These are phyloP conservation scores for Colletotrichum liaoningense DNA, from an alignment of 2,329 filamentous ascomycete genomes.

Conservation along the genomic window DNA sequence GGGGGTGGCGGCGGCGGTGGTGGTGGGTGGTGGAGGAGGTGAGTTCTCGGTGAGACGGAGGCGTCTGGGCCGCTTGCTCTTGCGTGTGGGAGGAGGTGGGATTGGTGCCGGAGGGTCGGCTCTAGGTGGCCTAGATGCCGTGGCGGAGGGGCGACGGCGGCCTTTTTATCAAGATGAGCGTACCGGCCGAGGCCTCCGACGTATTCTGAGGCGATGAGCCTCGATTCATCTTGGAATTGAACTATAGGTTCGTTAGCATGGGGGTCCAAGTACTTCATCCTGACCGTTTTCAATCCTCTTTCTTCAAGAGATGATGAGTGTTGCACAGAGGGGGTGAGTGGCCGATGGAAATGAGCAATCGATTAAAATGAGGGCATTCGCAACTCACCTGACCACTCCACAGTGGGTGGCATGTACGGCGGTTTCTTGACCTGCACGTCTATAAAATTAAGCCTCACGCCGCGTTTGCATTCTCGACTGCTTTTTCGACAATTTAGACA, in stretches of 20 bases:
- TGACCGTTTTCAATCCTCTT: background rate
- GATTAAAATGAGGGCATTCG: background rate
- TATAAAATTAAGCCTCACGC: conserved; percentile 90
- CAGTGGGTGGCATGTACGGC: conserved; percentile 69
- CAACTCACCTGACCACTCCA: conserved; percentile 72
- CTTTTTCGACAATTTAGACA: conserved; percentile 90
- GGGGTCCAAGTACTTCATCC: background rate
- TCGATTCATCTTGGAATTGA: conserved; percentile 88
- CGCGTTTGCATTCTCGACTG: conserved; percentile 85
- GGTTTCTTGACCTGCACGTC: conserved; percentile 81
- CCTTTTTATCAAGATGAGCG: conserved; percentile 59
- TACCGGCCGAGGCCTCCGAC: conserved; percentile 82
- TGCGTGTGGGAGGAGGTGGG: conserved; percentile 34
- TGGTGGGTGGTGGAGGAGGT: conserved; percentile 17
- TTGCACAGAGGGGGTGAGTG: too few species aligned
- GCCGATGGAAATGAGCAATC: background rate
- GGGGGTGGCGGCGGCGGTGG: conserved; percentile 13
- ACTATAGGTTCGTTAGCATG: conserved; percentile 56
- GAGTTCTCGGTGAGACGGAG: conserved; percentile 28
- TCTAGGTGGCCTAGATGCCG: conserved; percentile 40
- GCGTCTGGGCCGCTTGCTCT: conserved; percentile 19
- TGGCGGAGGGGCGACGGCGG: conserved; percentile 30
- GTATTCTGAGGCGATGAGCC: conserved; percentile 91
- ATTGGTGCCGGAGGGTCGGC: conserved; percentile 41
- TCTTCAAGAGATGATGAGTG: background rate